Conservation (phyloP, 78 protist genomes). For the Polysphondylium violaceum region DNA sequence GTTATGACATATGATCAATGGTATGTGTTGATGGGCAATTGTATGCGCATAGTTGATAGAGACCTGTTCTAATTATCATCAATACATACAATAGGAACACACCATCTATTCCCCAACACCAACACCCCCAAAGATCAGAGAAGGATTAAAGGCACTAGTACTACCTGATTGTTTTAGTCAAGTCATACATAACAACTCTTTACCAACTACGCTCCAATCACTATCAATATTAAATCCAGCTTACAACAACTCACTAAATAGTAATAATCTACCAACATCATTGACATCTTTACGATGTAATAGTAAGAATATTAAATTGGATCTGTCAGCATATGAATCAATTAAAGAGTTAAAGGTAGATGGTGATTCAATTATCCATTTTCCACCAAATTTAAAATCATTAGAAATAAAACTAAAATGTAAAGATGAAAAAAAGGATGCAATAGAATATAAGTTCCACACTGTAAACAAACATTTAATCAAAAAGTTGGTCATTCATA, state of each 20-base stretch:
- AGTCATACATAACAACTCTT: not conserved
- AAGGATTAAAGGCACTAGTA: not conserved
- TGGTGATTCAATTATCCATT: not conserved
- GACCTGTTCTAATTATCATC: too few species aligned
- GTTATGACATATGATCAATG: too few species aligned
- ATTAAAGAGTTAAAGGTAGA: not conserved
- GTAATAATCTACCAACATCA: not conserved
- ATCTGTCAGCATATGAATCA: not conserved
- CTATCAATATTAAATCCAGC: not conserved
- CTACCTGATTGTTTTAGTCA: not conserved
- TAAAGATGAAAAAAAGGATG: too few species aligned
- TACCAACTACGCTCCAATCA: not conserved
- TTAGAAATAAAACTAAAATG: not conserved
- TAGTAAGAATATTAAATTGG: not conserved
- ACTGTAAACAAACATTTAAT: not conserved
- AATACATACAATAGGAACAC: too few species aligned
- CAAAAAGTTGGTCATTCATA: not conserved
- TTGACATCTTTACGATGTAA: not conserved
- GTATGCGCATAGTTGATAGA: too few species aligned
- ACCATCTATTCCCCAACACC: not conserved
- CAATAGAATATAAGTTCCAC: not conserved
- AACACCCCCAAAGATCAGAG: not conserved
- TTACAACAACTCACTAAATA: not conserved
- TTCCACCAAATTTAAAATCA: not conserved
- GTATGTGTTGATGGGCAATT: too few species aligned